These are phyloP conservation scores for Hamigera avellanea DNA, from an alignment of 495 filamentous ascomycete species.

Conservation along the genomic window DNA sequence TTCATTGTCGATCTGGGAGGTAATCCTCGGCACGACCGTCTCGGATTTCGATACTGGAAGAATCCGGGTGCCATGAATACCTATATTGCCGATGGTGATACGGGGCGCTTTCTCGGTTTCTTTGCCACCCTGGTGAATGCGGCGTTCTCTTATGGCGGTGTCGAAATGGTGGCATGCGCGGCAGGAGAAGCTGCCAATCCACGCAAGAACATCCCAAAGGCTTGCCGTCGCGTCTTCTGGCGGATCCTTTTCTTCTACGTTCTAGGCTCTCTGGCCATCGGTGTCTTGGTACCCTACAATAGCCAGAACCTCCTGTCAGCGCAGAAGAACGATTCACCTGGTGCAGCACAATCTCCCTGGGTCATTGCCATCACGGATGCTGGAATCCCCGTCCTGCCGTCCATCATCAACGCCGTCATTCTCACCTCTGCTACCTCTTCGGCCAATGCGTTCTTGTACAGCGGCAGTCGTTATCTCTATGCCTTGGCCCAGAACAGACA, in stretches of 20 bases:
- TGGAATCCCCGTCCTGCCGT: slow-evolving; percentile 44
- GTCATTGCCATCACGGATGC: slow-evolving; percentile 40
- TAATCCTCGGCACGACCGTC: slow-evolving; percentile 38
- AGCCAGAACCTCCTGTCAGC: slow-evolving; percentile 38
- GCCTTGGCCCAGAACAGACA: slow-evolving; percentile 50
- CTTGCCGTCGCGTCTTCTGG: slow-evolving; percentile 65
- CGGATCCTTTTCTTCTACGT: slow-evolving; percentile 66
- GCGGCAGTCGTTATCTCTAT: slow-evolving; percentile 53
- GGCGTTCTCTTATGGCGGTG: slow-evolving; percentile 32
- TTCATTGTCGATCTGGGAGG: slow-evolving; percentile 52
- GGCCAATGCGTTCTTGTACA: slow-evolving; percentile 60
- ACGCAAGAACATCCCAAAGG: slow-evolving; percentile 53
- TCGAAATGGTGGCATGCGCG: slow-evolving; percentile 56
- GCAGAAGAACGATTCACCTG: slow-evolving; percentile 22
- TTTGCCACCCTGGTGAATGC: slow-evolving; percentile 17
- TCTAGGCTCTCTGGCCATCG: slow-evolving; percentile 32
- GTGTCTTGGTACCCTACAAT: slow-evolving; percentile 27
- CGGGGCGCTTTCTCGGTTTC: slow-evolving; percentile 16
- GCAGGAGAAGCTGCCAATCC: slow-evolving; percentile 66
- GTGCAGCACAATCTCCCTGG: slow-evolving; percentile 44
- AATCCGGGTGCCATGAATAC: slow-evolving; percentile 50
- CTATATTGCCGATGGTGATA: slow-evolving; percentile 19
- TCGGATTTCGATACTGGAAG: slow-evolving; percentile 55
- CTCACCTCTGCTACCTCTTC: slow-evolving; percentile 47
- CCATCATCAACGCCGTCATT: slow-evolving; percentile 61